A percentile compares a stretch with the other conserved stretches of the same genome.
These are phyloP conservation scores for Trametes maxima DNA, from an alignment of 768 basidiomycete genomes.

Conservation along the genomic window DNA sequence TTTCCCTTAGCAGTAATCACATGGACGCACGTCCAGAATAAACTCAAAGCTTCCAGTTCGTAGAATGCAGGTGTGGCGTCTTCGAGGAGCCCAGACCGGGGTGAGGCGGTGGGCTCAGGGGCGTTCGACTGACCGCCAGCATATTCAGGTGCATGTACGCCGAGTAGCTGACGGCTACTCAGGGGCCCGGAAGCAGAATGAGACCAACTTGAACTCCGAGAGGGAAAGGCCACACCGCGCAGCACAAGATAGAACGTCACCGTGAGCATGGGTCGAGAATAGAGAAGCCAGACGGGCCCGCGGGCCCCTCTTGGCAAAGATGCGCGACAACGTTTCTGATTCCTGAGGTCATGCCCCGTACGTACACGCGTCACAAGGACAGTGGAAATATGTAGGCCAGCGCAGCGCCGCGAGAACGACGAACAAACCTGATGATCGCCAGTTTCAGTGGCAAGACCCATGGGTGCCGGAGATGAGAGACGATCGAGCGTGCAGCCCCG, in stretches of 20 bases:
- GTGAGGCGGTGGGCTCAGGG: too few species aligned
- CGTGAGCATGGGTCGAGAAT: background rate
- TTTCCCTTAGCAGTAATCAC: constrained; percentile 1
- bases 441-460: background rate
- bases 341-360: background rate
- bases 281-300: background rate
- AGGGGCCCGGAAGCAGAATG: too few species aligned
- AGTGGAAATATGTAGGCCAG: too few species aligned
- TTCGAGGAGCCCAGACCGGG: too few species aligned
- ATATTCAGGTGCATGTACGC: too few species aligned
- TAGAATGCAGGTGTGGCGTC: too few species aligned
- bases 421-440: constrained; percentile 9
- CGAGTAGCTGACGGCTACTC: too few species aligned
- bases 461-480: background rate
- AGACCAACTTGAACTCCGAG: too few species aligned
- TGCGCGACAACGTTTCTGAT: background rate
- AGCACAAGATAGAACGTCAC: background rate
- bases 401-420: too few species aligned
- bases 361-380: background rate
- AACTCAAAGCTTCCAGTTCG: too few species aligned
- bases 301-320: background rate
- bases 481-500: constrained; percentile 2
- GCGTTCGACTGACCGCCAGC: too few species aligned
- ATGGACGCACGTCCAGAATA: background rate
- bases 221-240: too few species aligned